Evolutionary conservation across 805 yeast species (phyloP), one percentile per base, ranked within the genome.

Genomic region (Zygotorulaspora florentina): DNA sequence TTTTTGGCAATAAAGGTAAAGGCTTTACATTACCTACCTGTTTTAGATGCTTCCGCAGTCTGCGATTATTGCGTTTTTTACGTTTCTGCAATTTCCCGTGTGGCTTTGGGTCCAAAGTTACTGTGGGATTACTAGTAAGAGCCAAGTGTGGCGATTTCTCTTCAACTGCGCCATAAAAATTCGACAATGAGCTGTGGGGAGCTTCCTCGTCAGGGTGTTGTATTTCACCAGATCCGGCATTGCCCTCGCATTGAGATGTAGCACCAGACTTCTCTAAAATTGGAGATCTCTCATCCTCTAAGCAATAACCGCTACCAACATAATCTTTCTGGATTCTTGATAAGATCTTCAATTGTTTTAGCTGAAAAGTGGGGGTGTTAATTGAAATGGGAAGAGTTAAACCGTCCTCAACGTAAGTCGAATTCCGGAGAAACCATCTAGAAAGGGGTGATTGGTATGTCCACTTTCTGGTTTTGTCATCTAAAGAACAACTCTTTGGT

Each of bases 391-490:
- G 42, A 23, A 43, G 38, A 3, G 47, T 35, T 25, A 37, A 18
- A 8, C 48, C 40, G 47, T 53, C 36, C 33, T 51, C 38, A 2
- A 64, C 41, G 42, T 62, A 62, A 2, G 61, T 53, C 1, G 67
- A 60, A 17, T 58, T 56, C 33, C 64, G 53, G 17, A 62, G 43
- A 45, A 65, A 64, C 68, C 68, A 64, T 42, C 57, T 55, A 8
- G 67, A 62, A 10, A 65, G 45, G 3, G 69, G 69, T 1, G 69
- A 65, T n/a, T 56, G 56, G 45, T 64, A 65, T 26, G 47, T 54
- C 68, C 68, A 64, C 40, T 53, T 53, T 3, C 45, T 39, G 9
- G 28, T 16, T 12, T 29, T 26, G 23, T 30, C 38, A 20, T 33
- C 31, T 31, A 20, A 15, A 11, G 18, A 17, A 3, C 11, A 7